These are phyloP conservation scores for Pseudogymnoascus sp. DNA, from an alignment of 2,329 filamentous ascomycete genomes.

Conservation along the genomic window DNA sequence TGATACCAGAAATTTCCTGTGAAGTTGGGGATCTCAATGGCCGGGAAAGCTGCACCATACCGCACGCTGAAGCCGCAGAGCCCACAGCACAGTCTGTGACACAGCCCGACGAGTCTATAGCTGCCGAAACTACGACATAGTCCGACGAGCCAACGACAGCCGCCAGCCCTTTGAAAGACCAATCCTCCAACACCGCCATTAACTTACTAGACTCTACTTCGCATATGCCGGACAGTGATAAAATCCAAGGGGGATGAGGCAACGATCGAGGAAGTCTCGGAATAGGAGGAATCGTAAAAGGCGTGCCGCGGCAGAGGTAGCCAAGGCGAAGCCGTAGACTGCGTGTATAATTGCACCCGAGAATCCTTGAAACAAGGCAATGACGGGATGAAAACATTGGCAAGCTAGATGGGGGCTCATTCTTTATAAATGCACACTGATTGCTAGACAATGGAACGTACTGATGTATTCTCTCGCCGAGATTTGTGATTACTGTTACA, in stretches of 20 bases:
- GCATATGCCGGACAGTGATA: neutral
- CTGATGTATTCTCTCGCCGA: neutral
- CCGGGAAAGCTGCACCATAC: neutral
- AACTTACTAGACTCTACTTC: neutral
- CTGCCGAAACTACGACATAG: neutral
- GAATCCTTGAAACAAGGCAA: neutral
- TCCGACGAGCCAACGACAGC: neutral
- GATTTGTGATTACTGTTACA: conserved; percentile 6
- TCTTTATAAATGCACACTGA: neutral
- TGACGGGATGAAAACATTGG: neutral
- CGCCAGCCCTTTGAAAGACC: neutral
- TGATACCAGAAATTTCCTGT: neutral
- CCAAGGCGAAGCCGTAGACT: neutral
- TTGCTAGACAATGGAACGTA: neutral
- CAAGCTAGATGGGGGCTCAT: neutral
- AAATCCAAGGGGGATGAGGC: neutral
- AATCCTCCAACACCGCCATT: neutral
- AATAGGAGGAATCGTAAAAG: neutral
- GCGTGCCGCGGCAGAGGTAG: neutral
- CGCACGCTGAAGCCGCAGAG: neutral
- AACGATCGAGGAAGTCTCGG: neutral
- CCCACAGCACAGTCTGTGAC: neutral
- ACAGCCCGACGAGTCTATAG: neutral
- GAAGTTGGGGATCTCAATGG: neutral
- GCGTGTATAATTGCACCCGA: neutral